Evolutionary conservation across 2,329 filamentous ascomycete genomes (phyloP).

Genomic region (Fusarium pseudocircinatum): DNA sequence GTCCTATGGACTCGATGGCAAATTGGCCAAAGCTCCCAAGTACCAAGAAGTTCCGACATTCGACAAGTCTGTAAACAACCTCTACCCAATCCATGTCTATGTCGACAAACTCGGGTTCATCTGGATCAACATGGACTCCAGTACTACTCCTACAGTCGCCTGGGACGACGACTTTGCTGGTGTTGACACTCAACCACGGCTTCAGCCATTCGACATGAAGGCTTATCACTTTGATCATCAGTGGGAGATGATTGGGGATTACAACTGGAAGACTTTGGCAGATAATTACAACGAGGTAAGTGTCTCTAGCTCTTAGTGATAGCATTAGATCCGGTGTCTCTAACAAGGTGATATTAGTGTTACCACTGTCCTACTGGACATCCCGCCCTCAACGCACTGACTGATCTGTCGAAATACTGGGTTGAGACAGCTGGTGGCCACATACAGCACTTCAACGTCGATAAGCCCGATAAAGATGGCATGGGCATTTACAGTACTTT

Average conservation of each 20-base stretch:
- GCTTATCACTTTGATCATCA: conserved; percentile 66
- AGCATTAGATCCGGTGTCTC: no score
- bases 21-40: neutral
- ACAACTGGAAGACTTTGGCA: conserved; percentile 67
- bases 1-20: neutral
- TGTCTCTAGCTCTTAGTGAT: neutral
- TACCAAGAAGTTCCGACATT: neutral
- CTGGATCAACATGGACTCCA: neutral
- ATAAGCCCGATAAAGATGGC: conserved; percentile 36
- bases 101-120: neutral
- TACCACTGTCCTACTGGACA: conserved; percentile 70
- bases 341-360: conserved; percentile 50
- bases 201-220: conserved; percentile 54
- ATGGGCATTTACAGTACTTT: conserved; percentile 7
- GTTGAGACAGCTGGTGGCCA: conserved; percentile 58
- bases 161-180: conserved; percentile 62
- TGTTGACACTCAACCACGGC: conserved; percentile 55
- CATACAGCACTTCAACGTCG: conserved; percentile 58
- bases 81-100: neutral
- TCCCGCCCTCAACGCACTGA: conserved; percentile 57
- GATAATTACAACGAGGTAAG: conserved; percentile 67
- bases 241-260: conserved; percentile 64
- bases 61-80: neutral
- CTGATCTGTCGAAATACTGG: conserved; percentile 57
- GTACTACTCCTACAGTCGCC: conserved; percentile 41